Percentiles rank a stretch among this genome's conserved stretches.
These are phyloP conservation scores for Stipa capillata DNA, from an alignment of 176 grass and related monocot species.

Conservation along the genomic window DNA sequence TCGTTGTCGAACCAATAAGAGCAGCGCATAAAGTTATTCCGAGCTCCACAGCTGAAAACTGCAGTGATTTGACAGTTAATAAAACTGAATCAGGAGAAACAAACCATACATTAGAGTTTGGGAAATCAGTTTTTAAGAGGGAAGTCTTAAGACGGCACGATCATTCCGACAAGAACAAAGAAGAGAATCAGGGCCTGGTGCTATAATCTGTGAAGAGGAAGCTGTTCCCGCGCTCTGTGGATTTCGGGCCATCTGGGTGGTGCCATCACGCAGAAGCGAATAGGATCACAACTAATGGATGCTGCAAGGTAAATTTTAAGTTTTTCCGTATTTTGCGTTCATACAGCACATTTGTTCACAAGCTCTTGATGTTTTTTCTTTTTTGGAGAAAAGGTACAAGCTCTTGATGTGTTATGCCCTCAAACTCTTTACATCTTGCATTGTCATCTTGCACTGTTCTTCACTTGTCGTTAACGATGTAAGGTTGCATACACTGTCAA, in stretches of 20 bases:
- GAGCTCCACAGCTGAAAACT: not conserved
- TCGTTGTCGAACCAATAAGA: slow-evolving; percentile 82
- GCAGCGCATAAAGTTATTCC: slow-evolving; percentile 66
- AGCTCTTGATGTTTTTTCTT: not conserved
- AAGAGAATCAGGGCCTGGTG: slow-evolving; percentile 40
- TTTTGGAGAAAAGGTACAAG: no score
- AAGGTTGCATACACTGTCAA: not conserved
- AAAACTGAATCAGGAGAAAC: slow-evolving; percentile 12
- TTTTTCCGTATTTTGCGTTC: not conserved
- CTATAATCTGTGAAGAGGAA: slow-evolving; percentile 64
- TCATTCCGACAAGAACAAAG: slow-evolving; percentile 17
- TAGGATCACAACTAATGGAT: slow-evolving; percentile 68
- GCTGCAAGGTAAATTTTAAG: slow-evolving; percentile 48
- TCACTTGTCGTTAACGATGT: no score
- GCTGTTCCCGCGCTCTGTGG: slow-evolving; percentile 57
- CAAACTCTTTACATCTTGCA: not conserved
- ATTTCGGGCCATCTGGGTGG: slow-evolving; percentile 89
- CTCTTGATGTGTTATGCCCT: no score
- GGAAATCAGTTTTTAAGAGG: slow-evolving; percentile 69
- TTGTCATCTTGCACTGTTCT: not conserved
- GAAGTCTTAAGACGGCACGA: slow-evolving; percentile 40
- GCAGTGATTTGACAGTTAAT: not conserved
- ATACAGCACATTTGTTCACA: not conserved
- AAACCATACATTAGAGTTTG: slow-evolving; percentile 57
- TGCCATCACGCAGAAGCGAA: slow-evolving; percentile 50